Evolutionary conservation across 352 stramenopile species (phyloP).

Genomic region (Phytophthora litchii): DNA sequence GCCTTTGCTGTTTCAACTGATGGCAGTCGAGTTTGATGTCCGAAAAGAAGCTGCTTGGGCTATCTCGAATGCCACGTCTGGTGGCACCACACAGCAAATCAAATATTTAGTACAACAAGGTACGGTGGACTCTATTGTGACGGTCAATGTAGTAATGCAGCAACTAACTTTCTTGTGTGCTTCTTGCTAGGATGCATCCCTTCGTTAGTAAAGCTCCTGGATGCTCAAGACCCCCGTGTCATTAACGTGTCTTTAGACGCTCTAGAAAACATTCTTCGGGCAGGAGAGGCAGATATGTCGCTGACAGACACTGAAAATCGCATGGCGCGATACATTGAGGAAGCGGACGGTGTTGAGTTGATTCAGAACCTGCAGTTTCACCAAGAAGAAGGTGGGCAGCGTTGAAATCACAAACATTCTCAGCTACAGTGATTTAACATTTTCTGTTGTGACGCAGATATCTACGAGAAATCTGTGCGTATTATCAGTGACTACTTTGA

Average conservation of each 20-base stretch:
- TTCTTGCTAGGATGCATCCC: constrained; percentile 89
- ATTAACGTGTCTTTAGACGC: constrained; percentile 98
- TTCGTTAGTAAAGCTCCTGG: constrained; percentile 95
- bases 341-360: constrained; percentile 96
- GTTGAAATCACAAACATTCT: neutral
- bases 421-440: constrained; percentile 3
- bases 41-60: constrained; percentile 88
- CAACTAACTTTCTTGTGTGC: constrained; percentile 1
- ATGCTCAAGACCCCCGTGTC: constrained; percentile 94
- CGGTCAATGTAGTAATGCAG: neutral
- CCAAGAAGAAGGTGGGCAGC: constrained; percentile 92
- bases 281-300: constrained; percentile 88
- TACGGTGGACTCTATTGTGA: constrained; percentile 16
- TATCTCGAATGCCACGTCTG: constrained; percentile 79
- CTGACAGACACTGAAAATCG: constrained; percentile 89
- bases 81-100: constrained; percentile 92
- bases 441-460: constrained; percentile 46
- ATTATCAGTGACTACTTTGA: constrained; percentile 98
- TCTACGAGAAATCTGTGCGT: constrained; percentile 94
- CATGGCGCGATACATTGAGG: constrained; percentile 96
- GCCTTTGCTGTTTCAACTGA: constrained; percentile 64
- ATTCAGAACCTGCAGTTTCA: constrained; percentile 98
- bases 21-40: constrained; percentile 75
- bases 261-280: constrained; percentile 93
- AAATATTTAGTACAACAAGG: constrained; percentile 96